Base-by-base conservation (phyloP, 306 rosid species). In the Quercus wislizeni region DNA sequence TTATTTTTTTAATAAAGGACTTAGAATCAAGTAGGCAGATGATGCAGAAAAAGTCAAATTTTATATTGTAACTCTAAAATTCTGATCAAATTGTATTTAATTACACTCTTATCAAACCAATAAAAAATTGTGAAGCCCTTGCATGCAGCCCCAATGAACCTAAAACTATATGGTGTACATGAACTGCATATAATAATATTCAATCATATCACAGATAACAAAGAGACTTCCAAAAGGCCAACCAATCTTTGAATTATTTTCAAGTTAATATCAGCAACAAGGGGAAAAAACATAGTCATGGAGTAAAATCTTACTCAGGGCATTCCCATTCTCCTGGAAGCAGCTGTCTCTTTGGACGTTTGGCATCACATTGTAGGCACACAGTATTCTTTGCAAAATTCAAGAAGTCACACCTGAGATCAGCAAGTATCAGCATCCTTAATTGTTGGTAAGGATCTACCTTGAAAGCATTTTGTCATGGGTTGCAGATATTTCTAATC, bases 301-400 rank as follows among this genome's bases (percentile, higher is more conserved):
- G 80, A 78, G 62, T 73, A 65, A 74, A 82, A 64, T 89, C 97
- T 90, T 92, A 95, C 99, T 91, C 91, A 0, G 98, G 91, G 80
- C 99, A 95, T 84, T 95, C 99, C 99, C 99, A 95, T 86, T 95
- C 99, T 81, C 98, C 99, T 28, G 99, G 99, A 64, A 95, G 94
- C 82, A 95, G 84, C 83, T 95, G 96, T 79, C 99, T 91, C 87
- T 95, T 92, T 31, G 99, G 99, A 80, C 97, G 99, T 86, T 95
- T 91, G 75, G 99, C 97, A 84, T 95, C 99, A 84, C 99, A 95
- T 79, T 95, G 99, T 77, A 95, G 86, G 90, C 99, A 95, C 74
- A 79, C 81, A 20, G 83, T 83, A 78, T 95, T 95, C 87, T 93
- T 95, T 51, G 99, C 95, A 78, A 95, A 95, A 90, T 95, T 95